Conservation (phyloP, 441 rosid species). For the Erodium moschatum region DNA sequence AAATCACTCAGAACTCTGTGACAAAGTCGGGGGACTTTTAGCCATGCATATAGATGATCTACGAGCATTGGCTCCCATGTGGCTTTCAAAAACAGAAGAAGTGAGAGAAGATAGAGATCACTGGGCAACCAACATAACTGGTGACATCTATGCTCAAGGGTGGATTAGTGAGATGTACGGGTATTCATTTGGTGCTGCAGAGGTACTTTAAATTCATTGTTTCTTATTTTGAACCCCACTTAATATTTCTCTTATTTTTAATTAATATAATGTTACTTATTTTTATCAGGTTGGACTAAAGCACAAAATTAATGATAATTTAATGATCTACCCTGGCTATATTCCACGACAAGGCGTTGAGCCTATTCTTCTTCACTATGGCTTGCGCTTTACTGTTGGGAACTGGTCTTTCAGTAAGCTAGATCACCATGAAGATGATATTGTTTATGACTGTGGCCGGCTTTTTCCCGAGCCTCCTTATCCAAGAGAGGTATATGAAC, state of each 20-base stretch:
- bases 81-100: slow-evolving; percentile 97
- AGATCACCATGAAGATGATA: slow-evolving; percentile 79
- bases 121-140: slow-evolving; percentile 89
- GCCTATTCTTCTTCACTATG: slow-evolving; percentile 91
- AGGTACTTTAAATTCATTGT: slow-evolving; percentile 39
- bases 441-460: slow-evolving; percentile 73
- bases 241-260: slow-evolving; percentile 5
- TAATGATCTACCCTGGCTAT: slow-evolving; percentile 97
- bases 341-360: slow-evolving; percentile 68
- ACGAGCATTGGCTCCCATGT: slow-evolving; percentile 74
- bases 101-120: slow-evolving; percentile 87
- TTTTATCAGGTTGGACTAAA: slow-evolving; percentile 75
- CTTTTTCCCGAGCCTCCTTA: slow-evolving; percentile 98
- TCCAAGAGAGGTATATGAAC: slow-evolving; percentile 71
- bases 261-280: slow-evolving; percentile 12
- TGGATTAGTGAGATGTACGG: slow-evolving; percentile 99
- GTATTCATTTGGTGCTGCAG: slow-evolving; percentile 98
- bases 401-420: slow-evolving; percentile 95
- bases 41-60: slow-evolving; percentile 97
- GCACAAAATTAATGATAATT: slow-evolving; percentile 77
- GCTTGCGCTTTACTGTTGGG: slow-evolving; percentile 73
- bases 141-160: slow-evolving; percentile 86
- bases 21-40: slow-evolving; percentile 96
- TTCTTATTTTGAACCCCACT: background rate
- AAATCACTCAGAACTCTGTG: slow-evolving; percentile 69